phyloP scores from a whole-genome alignment of 1,284 basidiomycete species.

The Gomphus sp. region DNA sequence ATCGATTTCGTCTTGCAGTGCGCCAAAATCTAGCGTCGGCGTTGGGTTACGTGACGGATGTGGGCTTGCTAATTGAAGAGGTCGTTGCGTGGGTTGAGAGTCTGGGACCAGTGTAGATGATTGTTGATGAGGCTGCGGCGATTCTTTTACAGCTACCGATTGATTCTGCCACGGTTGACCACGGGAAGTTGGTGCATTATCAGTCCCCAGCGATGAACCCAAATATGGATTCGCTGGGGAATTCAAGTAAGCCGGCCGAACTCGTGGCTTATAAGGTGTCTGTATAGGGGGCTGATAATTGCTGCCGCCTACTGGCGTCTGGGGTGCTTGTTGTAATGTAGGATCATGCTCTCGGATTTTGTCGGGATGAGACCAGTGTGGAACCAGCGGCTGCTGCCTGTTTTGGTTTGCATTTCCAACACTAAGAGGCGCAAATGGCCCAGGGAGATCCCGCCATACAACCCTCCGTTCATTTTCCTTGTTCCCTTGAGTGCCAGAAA shows the following conservation, averaged over 20 bases:
- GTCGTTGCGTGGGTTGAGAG: conserved; percentile 15
- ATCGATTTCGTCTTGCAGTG: conserved; percentile 74
- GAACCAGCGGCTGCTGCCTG: conserved; percentile 12
- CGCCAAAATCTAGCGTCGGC: conserved; percentile 58
- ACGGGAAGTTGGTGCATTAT: conserved; percentile 42
- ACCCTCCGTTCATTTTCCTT: conserved; percentile 19
- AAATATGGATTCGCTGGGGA: conserved; percentile 1
- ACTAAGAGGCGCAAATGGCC: conserved; percentile 43
- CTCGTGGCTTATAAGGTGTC: conserved; percentile 66
- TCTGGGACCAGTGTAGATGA: conserved; percentile 19
- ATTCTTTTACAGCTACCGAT: conserved; percentile 29
- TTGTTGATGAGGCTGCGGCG: conserved; percentile 21
- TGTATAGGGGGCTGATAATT: conserved; percentile 34
- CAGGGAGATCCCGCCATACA: conserved; percentile 34
- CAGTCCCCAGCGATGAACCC: conserved; percentile 13
- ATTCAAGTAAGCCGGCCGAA: conserved; percentile 29
- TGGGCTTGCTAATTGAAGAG: conserved; percentile 18
- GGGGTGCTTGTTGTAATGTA: conserved; percentile 19
- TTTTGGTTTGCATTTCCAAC: conserved; percentile 28
- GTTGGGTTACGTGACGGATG: conserved; percentile 56
- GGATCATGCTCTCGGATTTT: conserved; percentile 21
- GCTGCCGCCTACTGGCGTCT: conserved; percentile 29
- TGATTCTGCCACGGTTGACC: conserved; percentile 33
- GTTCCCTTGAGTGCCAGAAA: conserved; percentile 23
- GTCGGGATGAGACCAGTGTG: conserved; percentile 30